phyloP scores from a whole-genome alignment of 352 stramenopile genomes.

The Saprolegnia parasitica region DNA sequence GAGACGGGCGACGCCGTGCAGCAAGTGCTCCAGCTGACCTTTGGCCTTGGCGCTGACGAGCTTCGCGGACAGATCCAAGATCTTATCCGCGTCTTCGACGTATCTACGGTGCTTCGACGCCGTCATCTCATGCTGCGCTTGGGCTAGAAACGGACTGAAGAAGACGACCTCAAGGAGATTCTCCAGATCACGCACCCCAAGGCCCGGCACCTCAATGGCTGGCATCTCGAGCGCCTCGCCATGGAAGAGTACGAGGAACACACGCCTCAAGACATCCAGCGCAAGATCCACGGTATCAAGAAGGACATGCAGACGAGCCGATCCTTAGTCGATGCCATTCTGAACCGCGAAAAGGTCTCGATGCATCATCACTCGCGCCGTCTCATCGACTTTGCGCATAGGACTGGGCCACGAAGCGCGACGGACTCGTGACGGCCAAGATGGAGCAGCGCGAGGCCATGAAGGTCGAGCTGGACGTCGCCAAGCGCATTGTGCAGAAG shows the following conservation, averaged over 20 bases:
- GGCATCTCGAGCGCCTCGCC: constrained; percentile 25
- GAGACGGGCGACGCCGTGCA: constrained; percentile 8
- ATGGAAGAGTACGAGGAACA: constrained; percentile 23
- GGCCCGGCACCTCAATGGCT: constrained; percentile 26
- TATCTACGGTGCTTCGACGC: not conserved
- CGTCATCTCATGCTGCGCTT: not conserved
- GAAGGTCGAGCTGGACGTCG: constrained; percentile 16
- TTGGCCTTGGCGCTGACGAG: constrained; percentile 1
- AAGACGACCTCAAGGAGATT: constrained; percentile 27
- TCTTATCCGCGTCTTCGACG: constrained; percentile 28
- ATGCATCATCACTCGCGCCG: not conserved
- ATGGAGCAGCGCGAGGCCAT: constrained; percentile 23
- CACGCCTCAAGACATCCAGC: constrained; percentile 23
- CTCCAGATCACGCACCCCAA: constrained; percentile 28
- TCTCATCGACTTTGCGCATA: not conserved
- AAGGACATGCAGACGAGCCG: constrained; percentile 19
- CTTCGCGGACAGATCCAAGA: constrained; percentile 20
- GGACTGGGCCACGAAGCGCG: constrained; percentile 20
- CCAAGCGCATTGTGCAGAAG: constrained; percentile 27
- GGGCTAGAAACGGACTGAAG: constrained; percentile 23
- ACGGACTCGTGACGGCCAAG: constrained; percentile 9
- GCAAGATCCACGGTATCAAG: constrained; percentile 16
- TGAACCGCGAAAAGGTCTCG: constrained; percentile 25
- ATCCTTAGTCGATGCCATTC: constrained; percentile 12
- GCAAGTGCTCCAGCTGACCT: constrained; percentile 1